Percentiles rank a stretch among this genome's conserved stretches.
These are phyloP conservation scores for Fusarium agapanthi DNA, from an alignment of 2,329 filamentous ascomycete species.

Conservation along the genomic window DNA sequence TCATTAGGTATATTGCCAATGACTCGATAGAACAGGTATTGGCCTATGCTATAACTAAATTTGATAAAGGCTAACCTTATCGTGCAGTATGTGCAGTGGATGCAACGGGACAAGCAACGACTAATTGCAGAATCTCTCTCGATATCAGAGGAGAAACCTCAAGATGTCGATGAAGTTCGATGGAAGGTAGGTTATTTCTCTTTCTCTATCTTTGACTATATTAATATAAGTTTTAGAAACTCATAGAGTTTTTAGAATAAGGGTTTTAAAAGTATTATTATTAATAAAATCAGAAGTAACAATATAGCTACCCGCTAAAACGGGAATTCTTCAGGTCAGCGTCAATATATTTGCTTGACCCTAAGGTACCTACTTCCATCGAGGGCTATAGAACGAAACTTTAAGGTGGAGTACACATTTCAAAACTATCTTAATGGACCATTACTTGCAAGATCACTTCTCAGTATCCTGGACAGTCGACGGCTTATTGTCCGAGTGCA, in stretches of 20 bases:
- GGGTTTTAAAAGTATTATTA: neutral
- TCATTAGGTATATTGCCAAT: neutral
- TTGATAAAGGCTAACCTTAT: neutral
- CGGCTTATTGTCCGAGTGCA: too few relatives aligned
- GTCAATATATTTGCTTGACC: too few relatives aligned
- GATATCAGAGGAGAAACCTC: neutral
- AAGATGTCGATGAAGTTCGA: neutral
- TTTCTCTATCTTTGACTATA: rapidly evolving
- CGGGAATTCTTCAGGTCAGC: too few relatives aligned
- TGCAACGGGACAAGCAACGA: neutral
- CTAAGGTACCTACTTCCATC: too few relatives aligned
- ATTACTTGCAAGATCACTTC: too few relatives aligned
- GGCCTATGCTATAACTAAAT: rapidly evolving
- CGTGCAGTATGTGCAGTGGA: neutral
- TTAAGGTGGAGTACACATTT: too few relatives aligned
- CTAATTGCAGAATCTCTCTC: neutral
- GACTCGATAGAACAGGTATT: neutral
- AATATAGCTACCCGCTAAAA: too few relatives aligned
- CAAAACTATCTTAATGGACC: too few relatives aligned
- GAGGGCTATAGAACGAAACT: too few relatives aligned
- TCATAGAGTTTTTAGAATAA: neutral
- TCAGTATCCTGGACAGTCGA: too few relatives aligned
- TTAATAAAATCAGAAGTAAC: too few relatives aligned
- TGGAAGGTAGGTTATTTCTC: neutral
- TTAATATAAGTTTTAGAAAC: neutral